phyloP scores from a whole-genome alignment of 108 stramenopile genomes.

The Parietichytrium sp. region DNA sequence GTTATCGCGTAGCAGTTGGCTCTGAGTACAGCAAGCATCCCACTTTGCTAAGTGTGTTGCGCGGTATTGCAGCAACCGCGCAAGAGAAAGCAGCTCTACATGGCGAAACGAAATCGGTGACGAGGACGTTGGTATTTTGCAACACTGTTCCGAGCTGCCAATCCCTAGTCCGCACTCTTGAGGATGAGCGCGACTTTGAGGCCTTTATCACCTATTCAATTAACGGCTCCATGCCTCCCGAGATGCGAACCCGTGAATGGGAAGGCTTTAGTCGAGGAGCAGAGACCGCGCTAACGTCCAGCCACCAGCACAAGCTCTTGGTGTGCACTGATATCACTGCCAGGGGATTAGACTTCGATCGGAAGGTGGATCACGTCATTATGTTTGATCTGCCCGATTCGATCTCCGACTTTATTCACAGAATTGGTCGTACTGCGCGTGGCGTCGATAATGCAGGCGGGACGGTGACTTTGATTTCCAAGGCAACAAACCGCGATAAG shows the following conservation, averaged over 20 bases:
- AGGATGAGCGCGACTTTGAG: not conserved
- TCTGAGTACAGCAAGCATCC: not conserved
- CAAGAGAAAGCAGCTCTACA: not conserved
- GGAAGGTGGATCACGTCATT: conserved; percentile 24
- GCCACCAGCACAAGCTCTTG: conserved; percentile 7
- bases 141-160: conserved; percentile 24
- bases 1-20: not conserved
- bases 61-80: no score
- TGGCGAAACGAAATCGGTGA: not conserved
- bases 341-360: conserved; percentile 24
- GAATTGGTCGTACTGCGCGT: conserved; percentile 14
- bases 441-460: not conserved
- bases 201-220: not conserved
- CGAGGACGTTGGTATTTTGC: conserved; percentile 21
- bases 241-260: not conserved
- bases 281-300: not conserved
- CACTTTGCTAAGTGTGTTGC: not conserved
- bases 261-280: not conserved
- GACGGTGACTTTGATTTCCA: not conserved
- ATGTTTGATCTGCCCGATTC: conserved; percentile 23
- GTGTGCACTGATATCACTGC: conserved; percentile 15
- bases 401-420: conserved; percentile 29
- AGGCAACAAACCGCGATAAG: not conserved
- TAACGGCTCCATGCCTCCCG: conserved; percentile 7
- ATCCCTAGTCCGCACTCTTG: not conserved